Base-by-base conservation (phyloP, 441 rosid genomes). In the Adansonia gregorii region DNA sequence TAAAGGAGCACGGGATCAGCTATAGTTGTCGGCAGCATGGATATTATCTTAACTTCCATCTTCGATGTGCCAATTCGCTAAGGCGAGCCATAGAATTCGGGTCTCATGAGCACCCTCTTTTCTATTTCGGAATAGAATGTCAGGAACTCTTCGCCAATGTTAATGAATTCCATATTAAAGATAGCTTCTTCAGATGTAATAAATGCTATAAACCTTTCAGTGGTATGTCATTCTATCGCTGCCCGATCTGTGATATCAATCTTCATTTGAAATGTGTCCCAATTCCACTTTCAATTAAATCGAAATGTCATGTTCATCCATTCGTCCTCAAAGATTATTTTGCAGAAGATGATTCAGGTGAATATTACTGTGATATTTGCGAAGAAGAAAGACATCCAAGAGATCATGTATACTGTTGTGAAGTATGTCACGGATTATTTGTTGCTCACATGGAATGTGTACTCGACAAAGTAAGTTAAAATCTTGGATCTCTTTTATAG, bases 371-470 rank as follows among this genome's bases (percentile, higher is more conserved):
- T 49, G 43, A 78, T 0, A 35, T 39, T 41, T 71, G 72, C 6
- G 54, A 71, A 52, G 63, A 48, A 22, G n/a, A 59, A 61, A 27
- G 56, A 48, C 41, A 46, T 51, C 39, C 22, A 5, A 5, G 3
- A 22, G n/a, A 71, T 20, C 55, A 65, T 14, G 56, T 61, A 10
- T 78, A 71, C 22, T 41, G 7, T n/a, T 78, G 76, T 11, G 11
- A 11, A 10, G 56, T 24, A 2, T 72, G 72, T 52, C 24, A 9
- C 0, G 31, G 22, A 8, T 2, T 17, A 3, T 52, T 46, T 45
- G 31, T 64, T 49, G 66, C 72, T 20, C 76, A 78, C n/a, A 51
- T 78, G 4, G 64, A 58, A 12, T 78, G 80, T 15, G 43, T 12
- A 8, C 66, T 61, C 8, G 27, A 3, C 4, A 11, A n/a, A n/a